A percentile compares a stretch with the other conserved stretches of the same genome.
phyloP scores from a whole-genome alignment of 352 stramenopile genomes.

The Thraustochytrium striatum region DNA sequence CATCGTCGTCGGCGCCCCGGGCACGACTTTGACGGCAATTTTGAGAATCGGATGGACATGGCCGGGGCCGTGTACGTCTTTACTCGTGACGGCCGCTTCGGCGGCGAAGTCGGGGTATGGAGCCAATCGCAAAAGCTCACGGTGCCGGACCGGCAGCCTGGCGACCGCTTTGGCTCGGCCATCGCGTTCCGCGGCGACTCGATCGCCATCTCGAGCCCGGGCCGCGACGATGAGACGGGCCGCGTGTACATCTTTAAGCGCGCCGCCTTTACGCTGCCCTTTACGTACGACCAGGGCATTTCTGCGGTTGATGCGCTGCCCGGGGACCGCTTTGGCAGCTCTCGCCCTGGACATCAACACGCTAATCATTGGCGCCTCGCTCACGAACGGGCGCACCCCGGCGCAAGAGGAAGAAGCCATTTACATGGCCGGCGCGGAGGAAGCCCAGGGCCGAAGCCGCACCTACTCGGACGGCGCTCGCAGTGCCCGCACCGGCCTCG shows the following conservation, averaged over 20 bases:
- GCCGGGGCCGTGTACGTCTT: slow-evolving; percentile 46
- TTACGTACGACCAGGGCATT: slow-evolving; percentile 20
- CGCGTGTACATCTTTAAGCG: slow-evolving; percentile 50
- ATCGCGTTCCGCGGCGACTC: slow-evolving; percentile 28
- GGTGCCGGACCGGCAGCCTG: background rate
- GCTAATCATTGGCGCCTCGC: slow-evolving; percentile 20
- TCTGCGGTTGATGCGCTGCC: background rate
- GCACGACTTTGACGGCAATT: background rate
- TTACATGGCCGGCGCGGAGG: slow-evolving; percentile 30
- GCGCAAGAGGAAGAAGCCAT: background rate
- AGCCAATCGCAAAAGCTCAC: slow-evolving; percentile 45
- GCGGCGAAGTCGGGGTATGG: slow-evolving; percentile 12
- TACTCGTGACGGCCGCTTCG: background rate
- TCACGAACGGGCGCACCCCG: background rate
- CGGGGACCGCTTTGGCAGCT: slow-evolving; percentile 22
- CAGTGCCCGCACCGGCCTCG: background rate
- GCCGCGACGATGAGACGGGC: background rate
- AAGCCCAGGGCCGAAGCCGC: background rate
- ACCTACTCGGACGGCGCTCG: background rate
- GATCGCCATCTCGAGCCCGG: slow-evolving; percentile 2
- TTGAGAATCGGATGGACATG: background rate
- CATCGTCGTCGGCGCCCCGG: slow-evolving; percentile 45
- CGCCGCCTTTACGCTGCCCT: background rate
- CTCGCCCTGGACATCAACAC: slow-evolving; percentile 17
- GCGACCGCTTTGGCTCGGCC: slow-evolving; percentile 26